Percentiles rank a stretch among this genome's conserved stretches.
Conservation (phyloP, 805 yeast species). For the Ogataea wickerhamii region DNA sequence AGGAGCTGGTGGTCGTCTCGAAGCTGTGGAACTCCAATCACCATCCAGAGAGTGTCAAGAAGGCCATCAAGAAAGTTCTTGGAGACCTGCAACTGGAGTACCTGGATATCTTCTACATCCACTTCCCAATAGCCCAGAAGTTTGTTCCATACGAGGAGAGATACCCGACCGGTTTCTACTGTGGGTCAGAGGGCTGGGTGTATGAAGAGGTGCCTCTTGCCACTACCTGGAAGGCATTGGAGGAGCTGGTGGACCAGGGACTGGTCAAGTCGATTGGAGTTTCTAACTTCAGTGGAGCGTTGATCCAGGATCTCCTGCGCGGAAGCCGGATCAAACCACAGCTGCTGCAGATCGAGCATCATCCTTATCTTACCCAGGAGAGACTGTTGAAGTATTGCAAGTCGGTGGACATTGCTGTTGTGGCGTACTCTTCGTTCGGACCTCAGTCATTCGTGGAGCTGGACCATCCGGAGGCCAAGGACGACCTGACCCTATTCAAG, state of each 20-base stretch:
- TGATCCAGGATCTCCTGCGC: constrained; percentile 67
- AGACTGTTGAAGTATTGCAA: constrained; percentile 59
- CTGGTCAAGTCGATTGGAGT: constrained; percentile 74
- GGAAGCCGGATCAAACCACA: constrained; percentile 70
- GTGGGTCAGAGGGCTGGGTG: constrained; percentile 48
- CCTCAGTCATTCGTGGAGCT: constrained; percentile 77
- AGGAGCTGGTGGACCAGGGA: constrained; percentile 52
- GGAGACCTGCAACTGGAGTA: constrained; percentile 72
- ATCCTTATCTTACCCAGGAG: constrained; percentile 82
- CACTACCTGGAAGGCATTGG: constrained; percentile 78
- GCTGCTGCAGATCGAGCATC: constrained; percentile 85
- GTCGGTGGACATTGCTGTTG: constrained; percentile 56
- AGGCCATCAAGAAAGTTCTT: constrained; percentile 62
- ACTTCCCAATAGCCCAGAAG: constrained; percentile 85
- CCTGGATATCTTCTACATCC: constrained; percentile 80
- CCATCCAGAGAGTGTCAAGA: constrained; percentile 66
- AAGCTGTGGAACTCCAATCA: constrained; percentile 89
- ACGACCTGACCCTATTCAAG: constrained; percentile 53
- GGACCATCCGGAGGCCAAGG: constrained; percentile 48
- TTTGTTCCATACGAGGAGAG: constrained; percentile 74
- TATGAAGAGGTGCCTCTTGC: constrained; percentile 65
- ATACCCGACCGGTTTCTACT: constrained; percentile 77
- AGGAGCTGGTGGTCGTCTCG: constrained; percentile 74
- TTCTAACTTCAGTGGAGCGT: constrained; percentile 71
- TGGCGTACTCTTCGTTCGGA: constrained; percentile 82